Conservation (phyloP, 768 basidiomycete genomes). For the Boletus sp. region DNA sequence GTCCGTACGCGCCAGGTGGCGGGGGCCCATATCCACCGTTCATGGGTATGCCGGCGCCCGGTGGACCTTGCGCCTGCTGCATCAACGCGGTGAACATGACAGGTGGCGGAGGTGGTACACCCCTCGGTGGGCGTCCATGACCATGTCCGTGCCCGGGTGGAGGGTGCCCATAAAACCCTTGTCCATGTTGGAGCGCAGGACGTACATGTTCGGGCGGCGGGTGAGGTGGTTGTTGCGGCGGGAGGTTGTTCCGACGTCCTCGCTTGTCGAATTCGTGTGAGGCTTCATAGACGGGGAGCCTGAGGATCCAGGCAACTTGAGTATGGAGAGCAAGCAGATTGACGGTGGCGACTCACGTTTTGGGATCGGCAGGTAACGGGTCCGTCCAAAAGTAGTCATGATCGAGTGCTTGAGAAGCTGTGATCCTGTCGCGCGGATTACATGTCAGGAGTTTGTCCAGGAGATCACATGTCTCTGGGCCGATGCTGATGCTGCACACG, state of each 20-base stretch:
- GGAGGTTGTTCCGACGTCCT: conserved; percentile 48
- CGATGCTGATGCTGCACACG: conserved; percentile 46
- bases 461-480: conserved; percentile 72
- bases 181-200: conserved; percentile 30
- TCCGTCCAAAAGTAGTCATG: conserved; percentile 95
- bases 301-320: conserved; percentile 23
- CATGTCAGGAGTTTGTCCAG: conserved; percentile 78
- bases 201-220: conserved; percentile 34
- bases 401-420: conserved; percentile 82
- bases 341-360: conserved; percentile 49
- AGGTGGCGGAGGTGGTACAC: conserved; percentile 24
- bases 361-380: conserved; percentile 83
- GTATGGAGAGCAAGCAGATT: background rate
- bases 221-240: conserved; percentile 24
- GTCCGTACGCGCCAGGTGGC: conserved; percentile 15
- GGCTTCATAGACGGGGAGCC: conserved; percentile 73
- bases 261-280: conserved; percentile 83
- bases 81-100: conserved; percentile 31
- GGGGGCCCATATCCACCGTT: conserved; percentile 12
- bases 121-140: conserved; percentile 32
- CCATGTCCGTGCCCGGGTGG: conserved; percentile 30
- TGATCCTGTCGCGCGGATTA: conserved; percentile 80
- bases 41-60: conserved; percentile 6
- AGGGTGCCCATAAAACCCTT: conserved; percentile 27
- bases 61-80: conserved; percentile 21